Evolutionary conservation across 2,329 filamentous ascomycete genomes (phyloP).

Genomic region (Byssochlamys sp.): DNA sequence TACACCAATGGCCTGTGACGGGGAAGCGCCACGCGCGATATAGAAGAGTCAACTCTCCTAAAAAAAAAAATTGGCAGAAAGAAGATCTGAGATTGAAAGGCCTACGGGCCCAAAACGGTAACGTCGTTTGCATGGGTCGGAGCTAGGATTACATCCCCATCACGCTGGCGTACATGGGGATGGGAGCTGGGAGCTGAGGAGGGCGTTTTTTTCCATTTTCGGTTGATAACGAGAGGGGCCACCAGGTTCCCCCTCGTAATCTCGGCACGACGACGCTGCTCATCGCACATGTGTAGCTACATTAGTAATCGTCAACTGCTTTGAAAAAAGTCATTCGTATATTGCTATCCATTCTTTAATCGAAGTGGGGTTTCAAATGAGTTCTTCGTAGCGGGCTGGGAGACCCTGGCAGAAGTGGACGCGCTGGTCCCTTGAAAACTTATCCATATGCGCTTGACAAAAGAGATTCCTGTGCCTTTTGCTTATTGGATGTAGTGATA

Average conservation of each 20-base stretch:
- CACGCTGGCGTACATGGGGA: background rate
- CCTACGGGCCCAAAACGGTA: background rate
- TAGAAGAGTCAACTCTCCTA: background rate
- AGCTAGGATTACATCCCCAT: background rate
- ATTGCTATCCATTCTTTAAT: background rate
- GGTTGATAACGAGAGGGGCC: background rate
- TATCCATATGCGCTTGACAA: too few species aligned
- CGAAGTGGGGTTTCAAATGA: too few species aligned
- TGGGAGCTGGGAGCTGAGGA: background rate
- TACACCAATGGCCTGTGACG: constrained; percentile 1
- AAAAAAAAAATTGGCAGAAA: background rate
- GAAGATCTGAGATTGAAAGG: background rate
- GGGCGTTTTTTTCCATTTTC: background rate
- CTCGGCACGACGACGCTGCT: background rate
- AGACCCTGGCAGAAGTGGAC: too few species aligned
- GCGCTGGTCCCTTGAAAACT: too few species aligned
- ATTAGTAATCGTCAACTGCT: background rate
- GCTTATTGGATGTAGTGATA: too few species aligned
- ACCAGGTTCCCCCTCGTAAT: background rate
- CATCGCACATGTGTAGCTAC: background rate
- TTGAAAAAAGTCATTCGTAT: background rate
- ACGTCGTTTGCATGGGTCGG: background rate
- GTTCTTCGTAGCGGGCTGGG: too few species aligned
- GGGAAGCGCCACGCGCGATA: background rate
- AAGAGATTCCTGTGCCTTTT: too few species aligned